Evolutionary conservation across 106 monocot species (phyloP), one percentile per base, ranked within the genome.

Genomic region (Dioscorea alata): DNA sequence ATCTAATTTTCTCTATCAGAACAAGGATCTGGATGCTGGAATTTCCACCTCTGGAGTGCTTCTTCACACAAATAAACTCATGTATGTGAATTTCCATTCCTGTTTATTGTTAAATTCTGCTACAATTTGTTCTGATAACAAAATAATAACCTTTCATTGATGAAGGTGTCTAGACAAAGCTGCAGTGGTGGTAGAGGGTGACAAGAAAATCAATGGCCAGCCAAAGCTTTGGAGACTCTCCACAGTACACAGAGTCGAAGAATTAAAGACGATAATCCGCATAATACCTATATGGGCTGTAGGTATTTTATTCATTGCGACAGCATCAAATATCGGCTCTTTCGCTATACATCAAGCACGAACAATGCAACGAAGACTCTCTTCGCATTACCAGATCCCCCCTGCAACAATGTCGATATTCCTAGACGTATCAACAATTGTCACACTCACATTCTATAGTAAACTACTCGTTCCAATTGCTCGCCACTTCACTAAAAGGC

Each of bases 171-270:
- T 90, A 6, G 90, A 90, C 61, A 76, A 68, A 7, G 85, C 83
- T 10, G 86, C 90, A 0, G 70, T 90, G 0, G 34, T 76, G 15
- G 73, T 51, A 0, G 76, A 83, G 6, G 83, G 73, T 31, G 86
- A 86, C 81, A 63, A 75, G 53, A 59, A 56, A 9, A 62, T 57
- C 0, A 68, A 67, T 21, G 74, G 78, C 66, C 7, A 48, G 32
- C 84, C 86, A 0, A 23, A 48, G 9, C 68, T 71, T 0, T 86
- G 90, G 90, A 60, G 71, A 13, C 76, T 86, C 12, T 79, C 84
- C 23, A 90, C 86, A 3, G 86, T 90, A 17, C 86, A 86, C 65
- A 83, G 86, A 0, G 79, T 90, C 8, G 86, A 84, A 73, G 90
- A 90, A 61, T 70, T 90, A 25, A 86, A 90, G 42, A 86, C 79